Percentiles rank a stretch among this genome's conserved stretches.
phyloP scores from a whole-genome alignment of 2,329 filamentous ascomycete species.

The Neoascochyta sp. region DNA sequence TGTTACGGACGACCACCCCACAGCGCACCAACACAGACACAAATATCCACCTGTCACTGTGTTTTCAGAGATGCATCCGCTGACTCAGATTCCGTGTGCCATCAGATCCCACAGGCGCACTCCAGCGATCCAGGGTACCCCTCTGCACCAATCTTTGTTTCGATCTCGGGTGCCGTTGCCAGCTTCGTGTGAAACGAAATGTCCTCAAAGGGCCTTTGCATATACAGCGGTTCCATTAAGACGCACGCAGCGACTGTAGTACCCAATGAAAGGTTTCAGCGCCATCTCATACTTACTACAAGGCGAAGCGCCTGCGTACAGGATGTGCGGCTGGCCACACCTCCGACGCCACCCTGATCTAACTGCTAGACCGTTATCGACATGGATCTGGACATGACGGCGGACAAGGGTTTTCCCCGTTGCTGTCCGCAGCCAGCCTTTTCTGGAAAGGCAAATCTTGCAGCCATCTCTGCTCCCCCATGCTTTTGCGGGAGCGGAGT shows the following conservation, averaged over 20 bases:
- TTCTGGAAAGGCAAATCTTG: conserved; percentile 15
- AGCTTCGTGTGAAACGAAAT: too few relatives aligned
- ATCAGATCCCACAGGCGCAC: too few relatives aligned
- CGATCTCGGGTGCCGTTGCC: too few relatives aligned
- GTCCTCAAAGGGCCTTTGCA: not conserved
- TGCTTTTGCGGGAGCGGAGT: conserved; percentile 31
- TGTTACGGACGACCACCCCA: too few relatives aligned
- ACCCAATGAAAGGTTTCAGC: conserved; percentile 7
- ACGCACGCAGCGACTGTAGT: conserved; percentile 2
- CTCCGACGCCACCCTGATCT: conserved; percentile 7
- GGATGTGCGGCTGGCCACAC: conserved; percentile 2
- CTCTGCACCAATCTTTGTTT: too few relatives aligned
- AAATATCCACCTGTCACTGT: too few relatives aligned
- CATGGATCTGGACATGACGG: conserved; percentile 2
- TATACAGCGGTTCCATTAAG: conserved; percentile 11
- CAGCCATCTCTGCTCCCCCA: conserved; percentile 11
- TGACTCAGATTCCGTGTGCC: too few relatives aligned
- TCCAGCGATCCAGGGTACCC: too few relatives aligned
- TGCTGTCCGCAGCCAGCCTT: conserved; percentile 9
- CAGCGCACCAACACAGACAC: too few relatives aligned
- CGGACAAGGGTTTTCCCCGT: conserved; percentile 7
- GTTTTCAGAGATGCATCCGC: too few relatives aligned
- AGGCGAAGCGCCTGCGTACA: conserved; percentile 1
- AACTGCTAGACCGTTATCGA: conserved; percentile 12
- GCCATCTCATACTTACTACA: conserved; percentile 4